phyloP scores from a whole-genome alignment of 2,329 filamentous ascomycete genomes.

The Trichophyton benhamiae region DNA sequence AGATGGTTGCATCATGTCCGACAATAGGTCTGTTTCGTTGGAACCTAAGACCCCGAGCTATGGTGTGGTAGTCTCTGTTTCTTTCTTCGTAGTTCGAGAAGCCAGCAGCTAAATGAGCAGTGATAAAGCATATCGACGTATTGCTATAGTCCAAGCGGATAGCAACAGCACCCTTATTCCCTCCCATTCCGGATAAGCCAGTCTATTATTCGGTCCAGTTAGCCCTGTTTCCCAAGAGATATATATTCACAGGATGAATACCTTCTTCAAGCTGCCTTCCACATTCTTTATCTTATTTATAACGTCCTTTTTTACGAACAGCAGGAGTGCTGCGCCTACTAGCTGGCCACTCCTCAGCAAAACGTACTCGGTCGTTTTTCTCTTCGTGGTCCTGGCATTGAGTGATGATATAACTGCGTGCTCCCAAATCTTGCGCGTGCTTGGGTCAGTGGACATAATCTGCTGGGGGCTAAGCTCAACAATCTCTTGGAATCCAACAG shows the following conservation, averaged over 20 bases:
- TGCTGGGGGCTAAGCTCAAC: conserved; percentile 96
- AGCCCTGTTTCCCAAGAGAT: not conserved
- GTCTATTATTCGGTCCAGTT: conserved; percentile 37
- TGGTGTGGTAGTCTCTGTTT: conserved; percentile 84
- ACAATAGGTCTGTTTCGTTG: conserved; percentile 84
- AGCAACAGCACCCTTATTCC: conserved; percentile 94
- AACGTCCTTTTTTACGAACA: conserved; percentile 72
- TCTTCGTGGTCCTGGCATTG: conserved; percentile 55
- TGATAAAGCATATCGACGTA: conserved; percentile 88
- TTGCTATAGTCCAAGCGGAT: conserved; percentile 92
- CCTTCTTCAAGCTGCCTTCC: conserved; percentile 88
- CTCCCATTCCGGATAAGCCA: conserved; percentile 90
- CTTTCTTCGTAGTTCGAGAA: conserved; percentile 95
- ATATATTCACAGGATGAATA: conserved; percentile 14
- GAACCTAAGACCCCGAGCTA: conserved; percentile 75
- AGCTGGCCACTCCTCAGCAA: conserved; percentile 83
- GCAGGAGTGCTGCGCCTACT: conserved; percentile 81
- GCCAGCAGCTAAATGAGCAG: conserved; percentile 87
- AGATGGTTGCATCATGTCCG: conserved; percentile 82
- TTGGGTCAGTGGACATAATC: conserved; percentile 96
- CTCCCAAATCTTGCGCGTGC: conserved; percentile 77
- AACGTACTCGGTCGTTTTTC: conserved; percentile 68
- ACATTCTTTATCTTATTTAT: conserved; percentile 86
- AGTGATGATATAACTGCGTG: conserved; percentile 62
- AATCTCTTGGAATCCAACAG: conserved; percentile 92